phyloP scores from a whole-genome alignment of 345 rosid species.

The Gossypium longicalyx region DNA sequence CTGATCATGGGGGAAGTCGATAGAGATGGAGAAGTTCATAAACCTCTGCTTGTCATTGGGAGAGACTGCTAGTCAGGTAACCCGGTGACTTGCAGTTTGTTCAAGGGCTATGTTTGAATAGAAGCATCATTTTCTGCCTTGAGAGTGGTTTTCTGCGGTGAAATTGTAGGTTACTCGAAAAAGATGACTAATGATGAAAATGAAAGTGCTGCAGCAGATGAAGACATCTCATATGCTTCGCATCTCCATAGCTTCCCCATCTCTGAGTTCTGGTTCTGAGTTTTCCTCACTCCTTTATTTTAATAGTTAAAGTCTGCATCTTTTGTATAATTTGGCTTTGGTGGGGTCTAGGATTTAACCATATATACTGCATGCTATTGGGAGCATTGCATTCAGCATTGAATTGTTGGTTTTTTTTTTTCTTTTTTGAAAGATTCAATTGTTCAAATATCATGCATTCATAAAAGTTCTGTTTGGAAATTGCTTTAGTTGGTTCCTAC shows the following conservation, averaged over 20 bases:
- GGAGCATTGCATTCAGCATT: conserved; percentile 30
- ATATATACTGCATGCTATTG: conserved; percentile 21
- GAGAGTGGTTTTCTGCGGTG: neutral
- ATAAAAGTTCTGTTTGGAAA: conserved; percentile 13
- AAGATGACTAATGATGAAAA: neutral
- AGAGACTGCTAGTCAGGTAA: neutral
- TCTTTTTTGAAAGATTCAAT: conserved; percentile 11
- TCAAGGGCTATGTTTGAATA: neutral
- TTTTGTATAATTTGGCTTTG: conserved; percentile 6
- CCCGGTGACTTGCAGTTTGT: neutral
- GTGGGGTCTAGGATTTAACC: conserved; percentile 19
- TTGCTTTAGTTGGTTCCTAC: neutral
- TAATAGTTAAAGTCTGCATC: neutral
- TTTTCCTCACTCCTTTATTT: neutral
- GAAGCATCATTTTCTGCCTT: neutral
- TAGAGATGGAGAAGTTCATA: conserved; percentile 5
- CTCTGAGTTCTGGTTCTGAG: neutral
- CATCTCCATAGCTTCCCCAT: neutral
- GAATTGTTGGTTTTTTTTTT: conserved; percentile 10
- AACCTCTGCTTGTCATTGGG: neutral
- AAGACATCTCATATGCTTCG: neutral
- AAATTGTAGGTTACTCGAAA: neutral
- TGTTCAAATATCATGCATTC: conserved; percentile 36
- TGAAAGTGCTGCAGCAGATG: neutral
- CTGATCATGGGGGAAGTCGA: conserved; percentile 20